phyloP scores from a whole-genome alignment of 2,329 filamentous ascomycete species.

The Aspergillus fischeri region DNA sequence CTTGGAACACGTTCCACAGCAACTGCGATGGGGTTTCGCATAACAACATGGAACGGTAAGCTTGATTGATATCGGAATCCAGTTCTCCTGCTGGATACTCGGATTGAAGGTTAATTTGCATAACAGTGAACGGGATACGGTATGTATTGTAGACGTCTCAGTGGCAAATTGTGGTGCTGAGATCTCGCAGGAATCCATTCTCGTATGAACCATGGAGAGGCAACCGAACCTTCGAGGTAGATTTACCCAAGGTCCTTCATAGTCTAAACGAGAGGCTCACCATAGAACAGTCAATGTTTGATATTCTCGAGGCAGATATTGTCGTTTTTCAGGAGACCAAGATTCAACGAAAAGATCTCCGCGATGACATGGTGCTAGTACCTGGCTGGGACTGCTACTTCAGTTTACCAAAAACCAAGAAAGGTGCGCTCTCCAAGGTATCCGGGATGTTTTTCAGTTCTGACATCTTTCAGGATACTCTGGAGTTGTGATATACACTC shows the following conservation, averaged over 20 bases:
- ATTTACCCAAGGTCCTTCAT: conserved; percentile 2
- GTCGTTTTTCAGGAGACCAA: conserved; percentile 95
- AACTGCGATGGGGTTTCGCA: conserved; percentile 65
- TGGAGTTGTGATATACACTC: conserved; percentile 90
- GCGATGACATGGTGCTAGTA: conserved; percentile 92
- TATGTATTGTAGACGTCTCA: conserved; percentile 26
- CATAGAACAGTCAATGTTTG: conserved; percentile 73
- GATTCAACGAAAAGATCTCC: conserved; percentile 87
- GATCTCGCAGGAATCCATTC: conserved; percentile 66
- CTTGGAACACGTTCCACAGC: conserved; percentile 10
- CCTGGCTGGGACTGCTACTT: conserved; percentile 96
- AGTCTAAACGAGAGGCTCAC: neutral
- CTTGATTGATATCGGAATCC: neutral
- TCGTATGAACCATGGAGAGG: conserved; percentile 79
- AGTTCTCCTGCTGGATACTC: neutral
- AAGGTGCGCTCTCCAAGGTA: conserved; percentile 55
- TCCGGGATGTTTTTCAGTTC: neutral
- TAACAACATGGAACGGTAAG: conserved; percentile 83
- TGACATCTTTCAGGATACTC: conserved; percentile 67
- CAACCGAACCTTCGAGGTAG: conserved; percentile 64
- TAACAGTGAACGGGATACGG: conserved; percentile 74
- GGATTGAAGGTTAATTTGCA: conserved; percentile 21
- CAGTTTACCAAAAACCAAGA: conserved; percentile 88
- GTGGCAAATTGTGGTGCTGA: neutral
- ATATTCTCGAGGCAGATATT: conserved; percentile 86